Base-by-base conservation (phyloP, 805 yeast genomes). In the Zygosaccharomyces bisporus region DNA sequence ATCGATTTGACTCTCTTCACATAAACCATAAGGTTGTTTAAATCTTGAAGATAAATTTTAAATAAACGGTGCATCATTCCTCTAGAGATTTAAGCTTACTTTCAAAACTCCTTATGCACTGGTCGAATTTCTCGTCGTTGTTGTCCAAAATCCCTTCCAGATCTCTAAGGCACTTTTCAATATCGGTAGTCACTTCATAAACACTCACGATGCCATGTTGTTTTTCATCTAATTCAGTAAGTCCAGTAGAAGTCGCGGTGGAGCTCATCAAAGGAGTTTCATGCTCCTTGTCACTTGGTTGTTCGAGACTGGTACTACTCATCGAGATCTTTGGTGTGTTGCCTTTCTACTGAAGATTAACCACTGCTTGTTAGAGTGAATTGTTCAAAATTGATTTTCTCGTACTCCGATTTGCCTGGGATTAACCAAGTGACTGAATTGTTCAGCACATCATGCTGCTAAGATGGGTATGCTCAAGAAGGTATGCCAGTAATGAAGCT, bases 101-200 rank as follows among this genome's bases (percentile, higher is more conserved):
- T 31, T 62, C 63, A 12, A 63, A 50, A 1, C 43, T 38, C 2
- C 50, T 41, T 6, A 57, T 47, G 19, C 51, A 44, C 23, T 45
- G 39, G 12, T 47, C 38, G 38, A 63, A 59, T 9, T 51, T 53
- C 16, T 46, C 43, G 29, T 61, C 64, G 29, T 58, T 56, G 2
- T 36, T 41, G 5, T 48, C 37, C 13, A 56, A 39, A n/a, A 49
- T 45, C 3, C 43, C 27, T 38, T 54, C 44, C 5, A 62, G 41
- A 13, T 50, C 54, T 16, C 49, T 46, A 20, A 63, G 32, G 1
- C 59, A 44, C 23, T 51, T 49, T 43, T 63, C 63, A 17, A 63
- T 58, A 9, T 55, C 58, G 16, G 51, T 50, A 0, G 63, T 55
- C n/a, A 63, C 39, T 21, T 63, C 63, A 43, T 54, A 63, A 2